phyloP scores from a whole-genome alignment of 2,329 filamentous ascomycete species.

The Talaromyces sp. region DNA sequence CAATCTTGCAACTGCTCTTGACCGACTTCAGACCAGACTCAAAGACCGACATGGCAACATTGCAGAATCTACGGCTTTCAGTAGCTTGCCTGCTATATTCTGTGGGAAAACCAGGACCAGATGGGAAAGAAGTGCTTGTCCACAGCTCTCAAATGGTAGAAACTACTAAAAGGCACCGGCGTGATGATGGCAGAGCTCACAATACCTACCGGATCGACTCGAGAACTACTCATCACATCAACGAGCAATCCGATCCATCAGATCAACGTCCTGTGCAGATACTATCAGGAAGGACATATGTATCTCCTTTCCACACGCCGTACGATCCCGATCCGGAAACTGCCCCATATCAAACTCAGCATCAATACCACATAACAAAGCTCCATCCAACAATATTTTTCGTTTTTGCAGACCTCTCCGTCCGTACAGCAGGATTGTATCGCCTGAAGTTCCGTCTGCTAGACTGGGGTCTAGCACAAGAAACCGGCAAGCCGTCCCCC shows the following conservation, averaged over 20 bases:
- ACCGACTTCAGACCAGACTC: conserved; percentile 42
- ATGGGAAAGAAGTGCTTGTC: conserved; percentile 19
- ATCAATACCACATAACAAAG: not conserved
- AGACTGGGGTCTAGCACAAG: conserved; percentile 37
- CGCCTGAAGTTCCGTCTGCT: conserved; percentile 46
- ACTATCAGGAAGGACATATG: conserved; percentile 39
- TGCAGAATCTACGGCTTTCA: conserved; percentile 41
- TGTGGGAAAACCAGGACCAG: conserved; percentile 21
- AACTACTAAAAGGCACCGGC: conserved; percentile 15
- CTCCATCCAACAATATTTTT: conserved; percentile 43
- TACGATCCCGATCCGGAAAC: conserved; percentile 44
- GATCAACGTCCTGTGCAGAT: conserved; percentile 27
- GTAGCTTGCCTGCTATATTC: conserved; percentile 46
- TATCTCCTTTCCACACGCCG: conserved; percentile 43
- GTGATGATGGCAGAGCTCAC: conserved; percentile 5
- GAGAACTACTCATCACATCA: not conserved
- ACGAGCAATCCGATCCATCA: not conserved
- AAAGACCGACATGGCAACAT: conserved; percentile 35
- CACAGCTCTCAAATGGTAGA: conserved; percentile 19
- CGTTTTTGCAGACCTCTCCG: conserved; percentile 48
- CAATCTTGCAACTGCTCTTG: conserved; percentile 47
- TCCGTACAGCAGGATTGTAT: conserved; percentile 45
- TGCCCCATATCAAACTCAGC: conserved; percentile 27
- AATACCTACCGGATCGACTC: not conserved
- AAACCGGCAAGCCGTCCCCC: conserved; percentile 35